These are phyloP conservation scores for Talaromyces rugulosus DNA, from an alignment of 2,329 filamentous ascomycete species.

Conservation along the genomic window DNA sequence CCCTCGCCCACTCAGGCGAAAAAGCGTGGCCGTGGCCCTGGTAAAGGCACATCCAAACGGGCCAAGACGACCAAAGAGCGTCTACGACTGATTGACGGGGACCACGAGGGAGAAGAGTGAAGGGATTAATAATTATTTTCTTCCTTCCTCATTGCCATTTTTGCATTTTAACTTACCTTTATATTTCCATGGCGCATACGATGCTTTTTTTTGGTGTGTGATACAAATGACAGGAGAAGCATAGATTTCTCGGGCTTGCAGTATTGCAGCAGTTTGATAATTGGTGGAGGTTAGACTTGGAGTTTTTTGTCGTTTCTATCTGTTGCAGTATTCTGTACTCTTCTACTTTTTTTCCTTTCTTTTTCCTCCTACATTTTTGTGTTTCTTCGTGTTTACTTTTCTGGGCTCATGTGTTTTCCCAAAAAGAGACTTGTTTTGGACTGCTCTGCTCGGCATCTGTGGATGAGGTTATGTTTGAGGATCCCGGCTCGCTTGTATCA, in stretches of 20 bases:
- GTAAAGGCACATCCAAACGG: conserved; percentile 58
- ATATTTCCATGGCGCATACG: background rate
- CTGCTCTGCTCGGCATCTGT: background rate
- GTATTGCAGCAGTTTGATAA: background rate
- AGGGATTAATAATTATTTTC: background rate
- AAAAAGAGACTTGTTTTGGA: background rate
- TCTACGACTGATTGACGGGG: conserved; percentile 41
- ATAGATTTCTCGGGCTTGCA: background rate
- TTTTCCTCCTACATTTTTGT: background rate
- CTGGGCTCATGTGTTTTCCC: background rate
- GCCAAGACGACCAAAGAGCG: conserved; percentile 55
- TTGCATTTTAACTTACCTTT: background rate
- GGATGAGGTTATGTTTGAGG: background rate
- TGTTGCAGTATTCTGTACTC: background rate
- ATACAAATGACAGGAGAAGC: background rate
- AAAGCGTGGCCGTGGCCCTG: conserved; percentile 53
- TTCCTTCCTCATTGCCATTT: background rate
- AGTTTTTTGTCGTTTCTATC: background rate
- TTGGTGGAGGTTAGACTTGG: background rate
- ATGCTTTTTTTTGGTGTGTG: background rate
- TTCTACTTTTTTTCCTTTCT: background rate
- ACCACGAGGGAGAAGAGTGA: conserved; percentile 30
- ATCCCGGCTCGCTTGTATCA: background rate
- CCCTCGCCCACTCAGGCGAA: conserved; percentile 30
- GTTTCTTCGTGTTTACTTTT: background rate